A percentile compares a stretch with the other conserved stretches of the same genome.
These are phyloP conservation scores for Harrya chromipes DNA, from an alignment of 768 basidiomycete genomes.

Conservation along the genomic window DNA sequence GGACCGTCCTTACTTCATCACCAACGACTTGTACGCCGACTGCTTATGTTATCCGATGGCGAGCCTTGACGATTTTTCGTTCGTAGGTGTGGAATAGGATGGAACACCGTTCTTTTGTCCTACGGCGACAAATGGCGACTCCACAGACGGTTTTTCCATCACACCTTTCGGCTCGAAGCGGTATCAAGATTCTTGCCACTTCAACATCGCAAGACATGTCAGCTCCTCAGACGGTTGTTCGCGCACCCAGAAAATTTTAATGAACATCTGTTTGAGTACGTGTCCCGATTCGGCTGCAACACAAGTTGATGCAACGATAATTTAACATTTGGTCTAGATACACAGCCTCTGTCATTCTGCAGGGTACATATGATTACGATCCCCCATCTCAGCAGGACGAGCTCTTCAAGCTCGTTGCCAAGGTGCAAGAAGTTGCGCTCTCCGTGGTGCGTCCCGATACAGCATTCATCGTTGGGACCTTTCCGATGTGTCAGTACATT, in stretches of 20 bases:
- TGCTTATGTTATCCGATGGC: neutral
- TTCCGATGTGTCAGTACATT: constrained; percentile 5
- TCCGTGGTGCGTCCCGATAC: constrained; percentile 4
- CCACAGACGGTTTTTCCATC: constrained; percentile 25
- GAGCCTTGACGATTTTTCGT: too few species aligned
- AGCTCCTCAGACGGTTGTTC: constrained; percentile 30
- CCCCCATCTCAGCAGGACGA: neutral
- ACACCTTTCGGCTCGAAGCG: constrained; percentile 16
- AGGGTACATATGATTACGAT: constrained; percentile 11
- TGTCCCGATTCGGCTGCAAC: neutral
- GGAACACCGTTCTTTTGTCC: constrained; percentile 18
- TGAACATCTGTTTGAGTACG: constrained; percentile 30
- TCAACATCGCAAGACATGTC: constrained; percentile 27
- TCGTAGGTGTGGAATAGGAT: constrained; percentile 11
- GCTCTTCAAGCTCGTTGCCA: neutral
- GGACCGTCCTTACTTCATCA: constrained; percentile 6
- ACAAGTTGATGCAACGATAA: neutral
- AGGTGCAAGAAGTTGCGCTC: neutral
- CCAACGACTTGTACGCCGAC: constrained; percentile 1
- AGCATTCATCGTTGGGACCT: neutral
- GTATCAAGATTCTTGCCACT: constrained; percentile 24
- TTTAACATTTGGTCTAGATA: constrained; percentile 1
- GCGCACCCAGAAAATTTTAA: constrained; percentile 29
- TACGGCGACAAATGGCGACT: constrained; percentile 30
- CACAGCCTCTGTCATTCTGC: constrained; percentile 4